Evolutionary conservation across 345 rosid genomes (phyloP).

Genomic region (Citrus medica): DNA sequence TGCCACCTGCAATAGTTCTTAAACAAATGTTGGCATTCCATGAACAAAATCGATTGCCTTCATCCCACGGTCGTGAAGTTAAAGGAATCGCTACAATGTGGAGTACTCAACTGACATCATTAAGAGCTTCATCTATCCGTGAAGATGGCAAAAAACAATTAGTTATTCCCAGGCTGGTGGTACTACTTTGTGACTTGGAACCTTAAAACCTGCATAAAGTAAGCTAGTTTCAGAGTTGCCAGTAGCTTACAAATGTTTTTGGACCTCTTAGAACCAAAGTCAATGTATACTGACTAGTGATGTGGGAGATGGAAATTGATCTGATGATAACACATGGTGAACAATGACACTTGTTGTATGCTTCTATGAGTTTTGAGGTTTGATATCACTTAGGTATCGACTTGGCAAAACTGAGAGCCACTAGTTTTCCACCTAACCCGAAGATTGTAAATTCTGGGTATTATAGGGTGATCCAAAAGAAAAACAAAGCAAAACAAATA

Average conservation of each 20-base stretch:
- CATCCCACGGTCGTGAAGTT: constrained; percentile 32
- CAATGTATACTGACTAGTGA: constrained; percentile 21
- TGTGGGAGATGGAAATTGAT: constrained; percentile 32
- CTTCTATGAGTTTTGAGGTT: background rate
- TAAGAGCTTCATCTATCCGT: constrained; percentile 23
- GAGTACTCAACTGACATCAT: constrained; percentile 18
- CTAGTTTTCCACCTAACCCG: background rate
- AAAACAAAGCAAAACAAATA: background rate
- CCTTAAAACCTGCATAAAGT: constrained; percentile 24
- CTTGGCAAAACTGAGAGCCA: background rate
- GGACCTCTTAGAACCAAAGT: constrained; percentile 14
- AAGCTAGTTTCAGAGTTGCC: constrained; percentile 23
- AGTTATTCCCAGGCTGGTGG: constrained; percentile 8
- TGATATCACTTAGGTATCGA: background rate
- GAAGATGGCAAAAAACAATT: constrained; percentile 33
- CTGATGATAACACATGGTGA: constrained; percentile 28
- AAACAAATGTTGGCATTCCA: constrained; percentile 48
- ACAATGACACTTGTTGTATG: background rate
- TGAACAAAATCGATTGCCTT: constrained; percentile 43
- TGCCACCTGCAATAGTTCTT: constrained; percentile 33
- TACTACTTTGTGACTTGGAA: background rate
- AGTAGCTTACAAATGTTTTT: constrained; percentile 18
- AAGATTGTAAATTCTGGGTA: background rate
- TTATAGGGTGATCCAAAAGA: background rate
- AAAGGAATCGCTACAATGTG: constrained; percentile 38